Percentiles rank a stretch among this genome's conserved stretches.
Evolutionary conservation across 179 eudicot genomes (phyloP).

Genomic region (Corrigiola litoralis): DNA sequence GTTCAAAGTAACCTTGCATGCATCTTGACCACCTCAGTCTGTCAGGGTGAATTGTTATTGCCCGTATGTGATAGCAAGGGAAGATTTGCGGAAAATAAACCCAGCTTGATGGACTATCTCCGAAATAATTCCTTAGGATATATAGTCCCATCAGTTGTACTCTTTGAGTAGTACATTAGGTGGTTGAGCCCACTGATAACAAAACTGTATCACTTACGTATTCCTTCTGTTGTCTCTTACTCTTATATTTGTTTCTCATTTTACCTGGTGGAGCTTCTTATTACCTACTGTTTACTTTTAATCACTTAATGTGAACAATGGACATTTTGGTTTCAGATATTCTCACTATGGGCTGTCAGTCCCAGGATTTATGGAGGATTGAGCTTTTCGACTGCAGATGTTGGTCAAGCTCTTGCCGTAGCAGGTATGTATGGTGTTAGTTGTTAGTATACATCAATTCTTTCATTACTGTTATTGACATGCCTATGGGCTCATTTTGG

Average conservation of each 20-base stretch:
- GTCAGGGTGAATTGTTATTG: too few species aligned
- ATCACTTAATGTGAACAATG: not conserved
- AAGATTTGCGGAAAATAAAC: too few species aligned
- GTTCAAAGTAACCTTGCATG: too few species aligned
- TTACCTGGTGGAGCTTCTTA: not conserved
- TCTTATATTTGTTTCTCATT: not conserved
- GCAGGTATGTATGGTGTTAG: slow-evolving; percentile 24
- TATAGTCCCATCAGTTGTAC: too few species aligned
- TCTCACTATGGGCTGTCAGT: slow-evolving; percentile 30
- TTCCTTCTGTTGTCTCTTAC: not conserved
- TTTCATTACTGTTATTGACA: too few species aligned
- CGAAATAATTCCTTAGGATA: too few species aligned
- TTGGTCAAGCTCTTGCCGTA: slow-evolving; percentile 23
- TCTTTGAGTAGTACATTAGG: not conserved
- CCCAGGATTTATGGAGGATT: slow-evolving; percentile 22
- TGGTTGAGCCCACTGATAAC: not conserved
- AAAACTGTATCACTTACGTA: not conserved
- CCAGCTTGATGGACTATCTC: too few species aligned
- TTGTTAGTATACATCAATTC: too few species aligned
- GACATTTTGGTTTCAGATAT: slow-evolving; percentile 8
- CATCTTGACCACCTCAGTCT: too few species aligned
- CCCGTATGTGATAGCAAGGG: too few species aligned
- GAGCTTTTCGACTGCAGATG: slow-evolving; percentile 19
- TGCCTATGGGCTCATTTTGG: too few species aligned
- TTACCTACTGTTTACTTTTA: not conserved